Conservation (phyloP, 2,329 filamentous ascomycete species). For the Bipolaris bicolor region DNA sequence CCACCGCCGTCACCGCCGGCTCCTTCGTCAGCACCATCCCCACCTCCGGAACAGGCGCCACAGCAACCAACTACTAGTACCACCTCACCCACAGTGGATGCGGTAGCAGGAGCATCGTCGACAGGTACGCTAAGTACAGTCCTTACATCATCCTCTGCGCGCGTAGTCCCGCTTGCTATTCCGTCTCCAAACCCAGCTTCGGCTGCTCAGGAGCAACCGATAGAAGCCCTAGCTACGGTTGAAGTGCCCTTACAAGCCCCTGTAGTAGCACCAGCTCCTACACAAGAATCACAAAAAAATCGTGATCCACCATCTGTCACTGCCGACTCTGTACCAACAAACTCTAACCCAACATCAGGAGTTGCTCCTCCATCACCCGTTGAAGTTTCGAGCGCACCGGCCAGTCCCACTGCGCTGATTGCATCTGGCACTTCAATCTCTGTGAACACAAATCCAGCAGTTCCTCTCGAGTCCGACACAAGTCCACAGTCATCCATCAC, state of each 20-base stretch:
- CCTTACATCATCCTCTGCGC: conserved; percentile 32
- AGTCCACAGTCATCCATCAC: conserved; percentile 17
- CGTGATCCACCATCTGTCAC: too few species aligned
- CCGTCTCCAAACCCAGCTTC: conserved; percentile 25
- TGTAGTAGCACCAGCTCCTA: conserved; percentile 16
- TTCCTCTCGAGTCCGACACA: conserved; percentile 16
- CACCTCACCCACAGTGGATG: conserved; percentile 32
- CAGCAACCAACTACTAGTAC: conserved; percentile 25
- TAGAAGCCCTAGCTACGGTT: conserved; percentile 6
- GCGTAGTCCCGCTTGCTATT: conserved; percentile 29
- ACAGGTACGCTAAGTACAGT: conserved; percentile 44
- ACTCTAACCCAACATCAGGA: conserved; percentile 40
- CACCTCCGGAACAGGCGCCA: conserved; percentile 16
- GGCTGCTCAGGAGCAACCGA: conserved; percentile 3
- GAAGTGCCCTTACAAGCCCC: conserved; percentile 19
- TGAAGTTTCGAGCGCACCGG: conserved; percentile 9
- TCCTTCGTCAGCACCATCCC: too few species aligned
- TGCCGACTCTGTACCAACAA: conserved; percentile 19
- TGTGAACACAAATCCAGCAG: conserved; percentile 18
- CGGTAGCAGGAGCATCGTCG: conserved; percentile 37
- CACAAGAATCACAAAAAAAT: too few species aligned
- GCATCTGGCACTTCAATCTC: conserved; percentile 24
- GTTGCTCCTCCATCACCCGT: conserved; percentile 29
- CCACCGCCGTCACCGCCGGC: neutral
- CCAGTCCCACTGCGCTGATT: conserved; percentile 17